A percentile compares a stretch with the other conserved stretches of the same genome.
Conservation (phyloP, 805 yeast genomes). For the Geotrichum ghanense region DNA sequence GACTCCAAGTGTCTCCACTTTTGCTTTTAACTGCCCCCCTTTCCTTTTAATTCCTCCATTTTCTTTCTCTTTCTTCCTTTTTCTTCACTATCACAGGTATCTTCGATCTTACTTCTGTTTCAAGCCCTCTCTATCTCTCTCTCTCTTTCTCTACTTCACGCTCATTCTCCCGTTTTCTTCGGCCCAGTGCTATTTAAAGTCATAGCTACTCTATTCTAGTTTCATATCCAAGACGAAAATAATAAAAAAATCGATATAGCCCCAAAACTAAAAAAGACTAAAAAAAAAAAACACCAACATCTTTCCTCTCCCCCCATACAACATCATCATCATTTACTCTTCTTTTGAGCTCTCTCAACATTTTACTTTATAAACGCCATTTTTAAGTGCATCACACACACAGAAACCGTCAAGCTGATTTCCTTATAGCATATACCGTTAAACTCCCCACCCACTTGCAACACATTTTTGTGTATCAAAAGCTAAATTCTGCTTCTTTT, state of each 20-base stretch:
- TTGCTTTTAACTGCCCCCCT: background rate
- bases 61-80: background rate
- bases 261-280: background rate
- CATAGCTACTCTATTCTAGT: background rate
- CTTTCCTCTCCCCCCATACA: background rate
- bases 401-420: background rate
- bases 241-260: background rate
- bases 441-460: background rate
- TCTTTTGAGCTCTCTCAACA: background rate
- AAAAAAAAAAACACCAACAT: no score
- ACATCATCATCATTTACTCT: background rate
- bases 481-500: background rate
- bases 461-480: background rate
- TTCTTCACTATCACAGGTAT: background rate
- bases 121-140: background rate
- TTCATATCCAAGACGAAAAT: no score
- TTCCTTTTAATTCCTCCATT: background rate
- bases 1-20: background rate
- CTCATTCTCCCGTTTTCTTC: background rate
- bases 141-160: background rate
- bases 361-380: background rate
- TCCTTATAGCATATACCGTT: slow-evolving; percentile 1
- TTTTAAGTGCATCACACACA: background rate
- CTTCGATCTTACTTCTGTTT: background rate
- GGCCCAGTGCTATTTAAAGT: background rate